phyloP scores from a whole-genome alignment of 306 rosid species.

The Medicago lupulina region DNA sequence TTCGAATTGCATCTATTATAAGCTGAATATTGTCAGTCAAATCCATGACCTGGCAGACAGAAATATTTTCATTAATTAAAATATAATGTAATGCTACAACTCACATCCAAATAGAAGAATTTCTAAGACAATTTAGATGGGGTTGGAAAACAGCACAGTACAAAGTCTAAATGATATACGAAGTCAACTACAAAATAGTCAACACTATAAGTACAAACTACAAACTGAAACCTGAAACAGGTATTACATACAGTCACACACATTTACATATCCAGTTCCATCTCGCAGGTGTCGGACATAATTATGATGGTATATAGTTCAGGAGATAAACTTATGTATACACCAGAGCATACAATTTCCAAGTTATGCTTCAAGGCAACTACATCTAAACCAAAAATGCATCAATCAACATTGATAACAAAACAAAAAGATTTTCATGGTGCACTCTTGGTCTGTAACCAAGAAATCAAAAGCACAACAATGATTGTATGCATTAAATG shows the following conservation, averaged over 20 bases:
- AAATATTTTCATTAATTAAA: slow-evolving; percentile 14
- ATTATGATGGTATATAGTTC: slow-evolving; percentile 8
- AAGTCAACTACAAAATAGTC: slow-evolving; percentile 22
- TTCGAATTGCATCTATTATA: slow-evolving; percentile 66
- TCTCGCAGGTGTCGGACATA: slow-evolving; percentile 17
- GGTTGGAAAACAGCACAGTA: slow-evolving; percentile 5
- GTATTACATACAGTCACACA: slow-evolving; percentile 22
- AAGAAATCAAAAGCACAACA: not conserved
- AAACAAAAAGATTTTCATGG: slow-evolving; percentile 31
- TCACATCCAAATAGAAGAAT: slow-evolving; percentile 10
- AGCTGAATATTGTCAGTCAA: slow-evolving; percentile 78
- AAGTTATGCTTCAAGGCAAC: not conserved
- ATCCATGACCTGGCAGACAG: slow-evolving; percentile 58
- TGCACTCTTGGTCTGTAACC: not conserved
- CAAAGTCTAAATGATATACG: not conserved
- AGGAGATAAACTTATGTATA: slow-evolving; percentile 22
- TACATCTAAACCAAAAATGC: not conserved
- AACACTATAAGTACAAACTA: slow-evolving; percentile 19
- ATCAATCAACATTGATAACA: slow-evolving; percentile 3
- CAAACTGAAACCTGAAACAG: not conserved
- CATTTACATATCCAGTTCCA: slow-evolving; percentile 16
- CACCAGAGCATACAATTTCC: not conserved
- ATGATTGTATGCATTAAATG: slow-evolving; percentile 22
- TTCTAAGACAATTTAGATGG: not conserved
- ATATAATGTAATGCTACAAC: slow-evolving; percentile 32